A percentile compares a stretch with the other conserved stretches of the same genome.
These are phyloP conservation scores for Myxozyma neotropica DNA, from an alignment of 805 yeast genomes.

Conservation along the genomic window DNA sequence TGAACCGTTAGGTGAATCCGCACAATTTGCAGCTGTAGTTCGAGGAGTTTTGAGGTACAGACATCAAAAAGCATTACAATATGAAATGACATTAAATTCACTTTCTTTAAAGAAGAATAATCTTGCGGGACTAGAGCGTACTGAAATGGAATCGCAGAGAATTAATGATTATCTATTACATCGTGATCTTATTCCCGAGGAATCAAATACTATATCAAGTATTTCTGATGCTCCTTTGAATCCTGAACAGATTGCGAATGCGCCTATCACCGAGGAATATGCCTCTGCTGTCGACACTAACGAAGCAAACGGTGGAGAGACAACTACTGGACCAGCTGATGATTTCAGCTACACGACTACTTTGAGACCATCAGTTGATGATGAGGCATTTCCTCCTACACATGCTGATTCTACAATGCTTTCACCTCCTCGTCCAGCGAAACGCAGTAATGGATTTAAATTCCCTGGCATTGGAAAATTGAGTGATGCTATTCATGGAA, in stretches of 20 bases:
- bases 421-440: slow-evolving; percentile 32
- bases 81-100: slow-evolving; percentile 49
- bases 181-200: slow-evolving; percentile 21
- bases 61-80: slow-evolving; percentile 57
- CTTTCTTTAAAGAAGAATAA: slow-evolving; percentile 43
- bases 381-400: slow-evolving; percentile 35
- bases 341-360: background rate
- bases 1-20: slow-evolving; percentile 73
- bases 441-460: slow-evolving; percentile 48
- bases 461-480: slow-evolving; percentile 58
- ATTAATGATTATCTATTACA: slow-evolving; percentile 40
- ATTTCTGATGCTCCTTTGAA: slow-evolving; percentile 7
- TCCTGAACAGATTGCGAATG: slow-evolving; percentile 8
- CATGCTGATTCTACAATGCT: slow-evolving; percentile 28
- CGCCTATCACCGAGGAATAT: slow-evolving; percentile 11
- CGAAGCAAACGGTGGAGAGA: background rate
- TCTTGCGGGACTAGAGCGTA: slow-evolving; percentile 46
- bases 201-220: background rate
- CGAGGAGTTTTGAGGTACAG: slow-evolving; percentile 64
- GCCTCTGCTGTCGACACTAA: slow-evolving; percentile 18
- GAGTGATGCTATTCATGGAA: slow-evolving; percentile 57
- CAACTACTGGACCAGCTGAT: background rate
- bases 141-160: slow-evolving; percentile 51
- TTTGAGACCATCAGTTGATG: slow-evolving; percentile 13
- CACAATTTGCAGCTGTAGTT: slow-evolving; percentile 61